Conservation (phyloP, 2,329 filamentous ascomycete genomes). For the Aquanectria penicillioides region DNA sequence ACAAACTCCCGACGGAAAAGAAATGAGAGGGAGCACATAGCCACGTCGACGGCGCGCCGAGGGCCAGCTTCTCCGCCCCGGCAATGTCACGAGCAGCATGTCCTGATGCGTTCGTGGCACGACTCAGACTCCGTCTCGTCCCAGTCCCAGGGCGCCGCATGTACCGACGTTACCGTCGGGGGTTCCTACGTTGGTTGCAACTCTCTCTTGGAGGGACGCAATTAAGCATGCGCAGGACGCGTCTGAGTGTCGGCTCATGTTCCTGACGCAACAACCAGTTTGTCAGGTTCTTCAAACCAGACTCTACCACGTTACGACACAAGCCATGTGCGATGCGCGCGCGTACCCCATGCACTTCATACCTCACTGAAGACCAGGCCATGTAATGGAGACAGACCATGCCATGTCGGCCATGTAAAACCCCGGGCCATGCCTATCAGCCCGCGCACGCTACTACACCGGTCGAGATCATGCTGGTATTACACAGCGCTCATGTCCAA, state of each 20-base stretch:
- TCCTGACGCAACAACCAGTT: not conserved
- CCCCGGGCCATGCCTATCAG: too few species aligned
- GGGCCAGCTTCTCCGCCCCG: not conserved
- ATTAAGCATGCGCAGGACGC: conserved; percentile 1
- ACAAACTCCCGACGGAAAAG: not conserved
- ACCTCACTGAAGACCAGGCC: too few species aligned
- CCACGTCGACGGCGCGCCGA: too few species aligned
- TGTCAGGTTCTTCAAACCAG: conserved; percentile 23
- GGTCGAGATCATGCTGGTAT: conserved; percentile 3
- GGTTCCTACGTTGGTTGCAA: conserved; percentile 1
- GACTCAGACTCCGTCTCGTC: conserved; percentile 8
- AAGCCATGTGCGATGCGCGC: too few species aligned
- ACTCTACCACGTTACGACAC: conserved; percentile 27
- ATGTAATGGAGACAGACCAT: not conserved
- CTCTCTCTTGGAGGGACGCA: not conserved
- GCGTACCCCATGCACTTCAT: not conserved
- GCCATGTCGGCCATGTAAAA: conserved; percentile 6
- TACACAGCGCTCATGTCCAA: too few species aligned
- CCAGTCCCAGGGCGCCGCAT: not conserved
- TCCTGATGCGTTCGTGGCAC: conserved; percentile 16
- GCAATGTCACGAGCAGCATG: not conserved
- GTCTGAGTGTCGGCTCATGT: conserved; percentile 18
- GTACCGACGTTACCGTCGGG: not conserved
- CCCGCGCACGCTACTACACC: not conserved
- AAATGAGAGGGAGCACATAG: not conserved